phyloP scores from a whole-genome alignment of 163 green algal species.

The Picocystis sp. region DNA sequence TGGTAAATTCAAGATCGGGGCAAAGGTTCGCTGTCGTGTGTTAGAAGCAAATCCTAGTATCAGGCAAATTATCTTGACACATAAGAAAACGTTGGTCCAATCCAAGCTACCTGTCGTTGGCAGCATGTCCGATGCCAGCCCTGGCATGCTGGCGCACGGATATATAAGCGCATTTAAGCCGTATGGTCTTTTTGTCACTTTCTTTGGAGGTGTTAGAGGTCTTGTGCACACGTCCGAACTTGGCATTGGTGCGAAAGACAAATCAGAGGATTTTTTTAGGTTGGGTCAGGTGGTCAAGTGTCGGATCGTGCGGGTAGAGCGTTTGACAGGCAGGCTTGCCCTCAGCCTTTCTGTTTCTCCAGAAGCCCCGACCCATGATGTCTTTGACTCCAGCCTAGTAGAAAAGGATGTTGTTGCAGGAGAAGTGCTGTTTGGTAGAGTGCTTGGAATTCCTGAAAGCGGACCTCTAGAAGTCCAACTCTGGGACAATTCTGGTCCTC shows the following conservation, averaged over 20 bases:
- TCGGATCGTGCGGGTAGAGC: constrained; percentile 36
- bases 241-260: constrained; percentile 38
- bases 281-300: constrained; percentile 47
- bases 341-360: constrained; percentile 18
- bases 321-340: constrained; percentile 20
- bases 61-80: constrained; percentile 36
- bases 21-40: constrained; percentile 40
- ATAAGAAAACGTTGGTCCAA: constrained; percentile 57
- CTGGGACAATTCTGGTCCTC: too few species aligned
- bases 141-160: constrained; percentile 52
- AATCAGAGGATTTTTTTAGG: constrained; percentile 31
- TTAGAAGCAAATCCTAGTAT: constrained; percentile 34
- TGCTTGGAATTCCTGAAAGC: too few species aligned
- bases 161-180: constrained; percentile 56
- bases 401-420: not conserved
- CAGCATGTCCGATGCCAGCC: constrained; percentile 28
- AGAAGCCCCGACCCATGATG: not conserved
- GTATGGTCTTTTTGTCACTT: constrained; percentile 69
- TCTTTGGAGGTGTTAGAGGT: constrained; percentile 62
- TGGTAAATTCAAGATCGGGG: constrained; percentile 38
- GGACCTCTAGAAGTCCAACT: too few species aligned
- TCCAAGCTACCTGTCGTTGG: constrained; percentile 49
- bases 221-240: constrained; percentile 41
- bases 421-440: too few species aligned
- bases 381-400: not conserved